Percentiles rank a stretch among this genome's conserved stretches.
phyloP scores from a whole-genome alignment of 177 flowering plant genomes.

The Telopea speciosissima region DNA sequence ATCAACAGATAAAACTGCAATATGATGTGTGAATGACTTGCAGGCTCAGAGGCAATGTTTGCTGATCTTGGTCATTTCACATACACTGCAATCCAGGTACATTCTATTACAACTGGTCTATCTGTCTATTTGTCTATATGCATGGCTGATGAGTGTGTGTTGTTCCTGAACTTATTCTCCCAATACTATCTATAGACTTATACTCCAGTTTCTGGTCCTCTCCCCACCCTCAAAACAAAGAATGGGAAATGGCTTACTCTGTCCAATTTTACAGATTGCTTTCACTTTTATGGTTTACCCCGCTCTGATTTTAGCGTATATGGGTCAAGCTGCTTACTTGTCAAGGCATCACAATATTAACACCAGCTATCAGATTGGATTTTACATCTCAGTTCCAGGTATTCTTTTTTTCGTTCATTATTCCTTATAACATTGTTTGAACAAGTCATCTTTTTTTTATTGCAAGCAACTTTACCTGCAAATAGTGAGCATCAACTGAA shows the following conservation, averaged over 20 bases:
- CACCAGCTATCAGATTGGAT: conserved; percentile 48
- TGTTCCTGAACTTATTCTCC: not conserved
- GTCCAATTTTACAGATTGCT: conserved; percentile 58
- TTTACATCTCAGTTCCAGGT: conserved; percentile 93
- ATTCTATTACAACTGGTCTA: not conserved
- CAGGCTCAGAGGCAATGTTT: conserved; percentile 99
- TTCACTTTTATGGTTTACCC: conserved; percentile 91
- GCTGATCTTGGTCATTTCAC: conserved; percentile 98
- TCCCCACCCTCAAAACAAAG: not conserved
- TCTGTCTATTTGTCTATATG: not conserved
- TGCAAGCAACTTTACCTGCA: not conserved
- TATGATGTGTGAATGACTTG: conserved; percentile 13
- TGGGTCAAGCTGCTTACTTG: conserved; percentile 97
- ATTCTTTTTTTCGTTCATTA: conserved; percentile 8
- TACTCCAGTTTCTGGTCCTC: too few species aligned
- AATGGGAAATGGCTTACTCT: not conserved
- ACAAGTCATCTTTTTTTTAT: too few species aligned
- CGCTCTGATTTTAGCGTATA: conserved; percentile 82
- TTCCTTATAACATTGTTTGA: not conserved
- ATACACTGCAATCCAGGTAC: conserved; percentile 80
- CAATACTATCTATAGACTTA: conserved; percentile 2
- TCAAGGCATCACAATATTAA: conserved; percentile 57
- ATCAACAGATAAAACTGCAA: not conserved
- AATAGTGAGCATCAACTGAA: not conserved
- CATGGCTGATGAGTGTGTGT: not conserved